Evolutionary conservation across 768 basidiomycete genomes (phyloP), one percentile per base, ranked within the genome.

Genomic region (Trichaptum fuscoviolaceum): DNA sequence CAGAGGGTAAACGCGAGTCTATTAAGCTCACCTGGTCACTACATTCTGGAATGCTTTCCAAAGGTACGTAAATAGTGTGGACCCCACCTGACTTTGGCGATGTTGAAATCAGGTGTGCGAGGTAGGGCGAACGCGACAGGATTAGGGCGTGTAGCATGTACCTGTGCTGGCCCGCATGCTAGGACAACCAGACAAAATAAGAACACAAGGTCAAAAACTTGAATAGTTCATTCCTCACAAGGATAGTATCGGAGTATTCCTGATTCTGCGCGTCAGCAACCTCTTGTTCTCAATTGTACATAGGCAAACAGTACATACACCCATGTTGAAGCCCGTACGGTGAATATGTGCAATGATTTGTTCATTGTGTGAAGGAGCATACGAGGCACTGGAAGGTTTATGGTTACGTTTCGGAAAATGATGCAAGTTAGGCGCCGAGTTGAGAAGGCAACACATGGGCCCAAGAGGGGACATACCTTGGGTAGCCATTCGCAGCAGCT

Each of bases 31-130:
- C 93, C 83, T 95, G 92, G 74, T 88, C 86, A 18, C 90, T 92
- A 66, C 95, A 87, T 76, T 92, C 88, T 62, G 90, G 91, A 71
- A 93, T 90, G 68, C 86, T 84, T 71, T 90, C 88, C 68, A 95
- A 79, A 69, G 87, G 84, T 65, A 94, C 85, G 73, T 88, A 89
- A 71, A 95, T 85, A 65, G 85, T 80, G 70, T 88, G 85, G 71
- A 88, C 87, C 17, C 84, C 87, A 67, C 82, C 82, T 42, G 81
- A 79, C 78, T 87, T 87, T 26, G 88, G 88, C 35, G 89, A 87
- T 62, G 90, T 91, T 65, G 89, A 90, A 89, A 96, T 92, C 70
- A 93, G 82, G 75, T 94, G 92, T 57, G 90, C 91, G 73, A 96
- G 85, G 77, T 87, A 92, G 42, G 95, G 93, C 35, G 93, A 95